Evolutionary conservation across 2,329 filamentous ascomycete genomes (phyloP).

Genomic region (Ampelomyces quisqualis): DNA sequence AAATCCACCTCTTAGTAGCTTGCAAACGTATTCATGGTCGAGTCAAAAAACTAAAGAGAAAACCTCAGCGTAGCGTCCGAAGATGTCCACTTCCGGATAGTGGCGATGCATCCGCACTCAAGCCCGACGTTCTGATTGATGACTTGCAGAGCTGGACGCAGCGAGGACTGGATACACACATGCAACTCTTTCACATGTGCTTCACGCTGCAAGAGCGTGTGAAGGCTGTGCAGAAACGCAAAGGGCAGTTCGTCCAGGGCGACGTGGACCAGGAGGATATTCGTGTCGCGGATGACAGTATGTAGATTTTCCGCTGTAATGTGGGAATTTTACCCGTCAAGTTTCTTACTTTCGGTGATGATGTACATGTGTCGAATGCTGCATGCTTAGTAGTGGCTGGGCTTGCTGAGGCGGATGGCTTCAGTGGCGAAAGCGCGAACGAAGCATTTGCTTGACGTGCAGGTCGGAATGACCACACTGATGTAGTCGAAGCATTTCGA

Average conservation of each 20-base stretch:
- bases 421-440: too few relatives aligned
- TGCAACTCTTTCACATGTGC: constrained; percentile 1
- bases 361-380: too few relatives aligned
- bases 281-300: neutral
- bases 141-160: constrained; percentile 5
- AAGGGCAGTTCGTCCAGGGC: constrained; percentile 3
- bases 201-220: neutral
- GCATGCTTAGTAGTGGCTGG: too few relatives aligned
- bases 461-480: neutral
- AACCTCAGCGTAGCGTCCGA: constrained; percentile 3
- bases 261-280: constrained; percentile 3
- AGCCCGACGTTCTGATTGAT: constrained; percentile 1
- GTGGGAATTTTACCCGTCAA: neutral
- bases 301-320: neutral
- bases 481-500: neutral
- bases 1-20: neutral
- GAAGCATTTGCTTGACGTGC: neutral
- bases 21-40: neutral
- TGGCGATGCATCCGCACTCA: neutral
- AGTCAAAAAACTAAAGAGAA: constrained; percentile 5
- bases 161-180: constrained; percentile 6
- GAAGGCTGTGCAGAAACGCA: neutral
- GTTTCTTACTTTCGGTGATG: neutral
- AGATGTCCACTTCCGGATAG: neutral
- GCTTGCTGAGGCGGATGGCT: too few relatives aligned